Evolutionary conservation across 805 yeast genomes (phyloP).

Genomic region (Saccharomyces jurei): DNA sequence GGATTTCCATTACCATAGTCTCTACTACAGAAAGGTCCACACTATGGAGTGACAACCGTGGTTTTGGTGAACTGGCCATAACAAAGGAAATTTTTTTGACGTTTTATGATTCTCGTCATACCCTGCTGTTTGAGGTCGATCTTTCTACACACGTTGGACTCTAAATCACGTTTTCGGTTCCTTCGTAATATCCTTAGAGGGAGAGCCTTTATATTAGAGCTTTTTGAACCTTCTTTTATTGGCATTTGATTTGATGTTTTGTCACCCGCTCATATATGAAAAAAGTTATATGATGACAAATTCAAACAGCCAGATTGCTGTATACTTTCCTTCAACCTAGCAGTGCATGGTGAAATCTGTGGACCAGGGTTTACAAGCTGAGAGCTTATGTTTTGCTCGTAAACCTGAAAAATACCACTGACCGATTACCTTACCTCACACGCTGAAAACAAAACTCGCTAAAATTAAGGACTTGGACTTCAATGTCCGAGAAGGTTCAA

Average conservation of each 20-base stretch:
- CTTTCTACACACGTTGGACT: not conserved
- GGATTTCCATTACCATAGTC: not conserved
- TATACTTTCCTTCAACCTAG: not conserved
- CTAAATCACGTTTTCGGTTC: not conserved
- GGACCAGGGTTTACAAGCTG: not conserved
- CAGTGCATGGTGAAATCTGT: not conserved
- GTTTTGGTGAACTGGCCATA: not conserved
- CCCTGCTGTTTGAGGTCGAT: not conserved
- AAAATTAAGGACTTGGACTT: not conserved
- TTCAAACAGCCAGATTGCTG: not conserved
- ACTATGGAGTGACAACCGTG: not conserved
- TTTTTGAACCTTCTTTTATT: not conserved
- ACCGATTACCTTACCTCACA: not conserved
- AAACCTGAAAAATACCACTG: not conserved
- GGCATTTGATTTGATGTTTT: not conserved
- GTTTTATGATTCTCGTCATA: not conserved
- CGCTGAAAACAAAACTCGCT: not conserved
- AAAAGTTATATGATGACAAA: not conserved
- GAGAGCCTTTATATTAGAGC: not conserved
- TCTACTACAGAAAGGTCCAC: not conserved
- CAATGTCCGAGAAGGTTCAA: not conserved
- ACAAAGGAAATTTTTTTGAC: not conserved
- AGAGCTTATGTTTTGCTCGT: not conserved
- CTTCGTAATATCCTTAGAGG: not conserved
- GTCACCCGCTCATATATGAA: not conserved